Percentiles rank a stretch among this genome's conserved stretches.
These are phyloP conservation scores for Rosa lucieae DNA, from an alignment of 306 rosid genomes.

Conservation along the genomic window DNA sequence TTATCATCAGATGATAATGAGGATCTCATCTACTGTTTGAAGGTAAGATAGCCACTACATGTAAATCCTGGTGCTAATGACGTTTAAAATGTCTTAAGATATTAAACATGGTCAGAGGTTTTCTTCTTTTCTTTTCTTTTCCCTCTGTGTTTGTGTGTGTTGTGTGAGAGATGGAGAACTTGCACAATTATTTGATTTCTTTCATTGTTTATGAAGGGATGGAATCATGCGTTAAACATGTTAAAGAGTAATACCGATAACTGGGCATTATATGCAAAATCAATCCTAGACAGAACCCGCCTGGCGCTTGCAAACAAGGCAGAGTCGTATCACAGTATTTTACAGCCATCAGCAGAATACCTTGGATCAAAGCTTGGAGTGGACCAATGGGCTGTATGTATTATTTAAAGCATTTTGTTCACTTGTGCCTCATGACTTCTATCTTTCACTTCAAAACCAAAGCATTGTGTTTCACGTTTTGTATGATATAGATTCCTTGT, in stretches of 20 bases:
- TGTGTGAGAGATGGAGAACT: conserved; percentile 3
- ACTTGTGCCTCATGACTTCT: not conserved
- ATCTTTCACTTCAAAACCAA: not conserved
- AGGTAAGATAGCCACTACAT: conserved; percentile 45
- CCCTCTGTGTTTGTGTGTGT: not conserved
- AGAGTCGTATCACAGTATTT: conserved; percentile 65
- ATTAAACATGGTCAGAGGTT: conserved; percentile 11
- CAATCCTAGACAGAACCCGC: conserved; percentile 96
- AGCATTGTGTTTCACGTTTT: conserved; percentile 5
- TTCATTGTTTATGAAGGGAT: conserved; percentile 65
- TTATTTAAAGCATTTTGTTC: conserved; percentile 1
- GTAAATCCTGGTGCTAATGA: conserved; percentile 3
- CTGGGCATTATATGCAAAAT: conserved; percentile 93
- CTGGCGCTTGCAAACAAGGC: conserved; percentile 91
- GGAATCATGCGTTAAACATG: conserved; percentile 75
- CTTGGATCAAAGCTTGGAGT: conserved; percentile 93
- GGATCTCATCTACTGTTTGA: conserved; percentile 84
- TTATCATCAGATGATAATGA: conserved; percentile 82
- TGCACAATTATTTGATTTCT: conserved; percentile 22
- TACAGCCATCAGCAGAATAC: conserved; percentile 96
- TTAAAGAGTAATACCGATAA: conserved; percentile 51
- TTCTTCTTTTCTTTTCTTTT: not conserved
- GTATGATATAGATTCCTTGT: conserved; percentile 27
- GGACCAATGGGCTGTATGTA: conserved; percentile 84
- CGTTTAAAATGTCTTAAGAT: conserved; percentile 12